phyloP scores from a whole-genome alignment of 169 alveolate genomes.

The Miamiensis avidus region DNA sequence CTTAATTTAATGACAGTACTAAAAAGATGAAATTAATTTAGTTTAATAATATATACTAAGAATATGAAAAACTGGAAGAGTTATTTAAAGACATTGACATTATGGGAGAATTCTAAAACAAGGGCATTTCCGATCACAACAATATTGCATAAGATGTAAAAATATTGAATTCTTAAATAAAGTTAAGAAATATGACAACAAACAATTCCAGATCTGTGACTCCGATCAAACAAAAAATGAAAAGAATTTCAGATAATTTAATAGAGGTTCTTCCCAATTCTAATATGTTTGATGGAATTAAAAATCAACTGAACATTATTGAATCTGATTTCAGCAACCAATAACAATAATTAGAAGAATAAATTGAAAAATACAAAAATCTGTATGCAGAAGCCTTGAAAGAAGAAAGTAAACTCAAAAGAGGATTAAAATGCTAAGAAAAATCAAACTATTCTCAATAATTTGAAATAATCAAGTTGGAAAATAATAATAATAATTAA shows the following conservation, averaged over 20 bases:
- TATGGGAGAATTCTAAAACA: neutral
- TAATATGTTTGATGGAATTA: neutral
- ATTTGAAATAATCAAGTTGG: neutral
- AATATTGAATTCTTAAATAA: neutral
- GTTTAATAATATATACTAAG: neutral
- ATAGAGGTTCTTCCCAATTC: neutral
- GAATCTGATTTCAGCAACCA: neutral
- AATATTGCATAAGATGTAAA: too few relatives aligned
- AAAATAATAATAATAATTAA: too few relatives aligned
- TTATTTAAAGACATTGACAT: neutral
- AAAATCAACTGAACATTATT: neutral
- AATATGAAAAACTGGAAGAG: neutral
- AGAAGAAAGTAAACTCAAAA: too few relatives aligned
- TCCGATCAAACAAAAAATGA: neutral
- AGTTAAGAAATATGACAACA: neutral
- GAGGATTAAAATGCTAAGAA: too few relatives aligned
- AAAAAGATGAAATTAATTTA: too few relatives aligned
- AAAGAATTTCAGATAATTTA: neutral
- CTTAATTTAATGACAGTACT: neutral
- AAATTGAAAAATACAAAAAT: too few relatives aligned
- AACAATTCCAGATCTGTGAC: neutral
- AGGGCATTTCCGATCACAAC: neutral
- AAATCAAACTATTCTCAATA: neutral
- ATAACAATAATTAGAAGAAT: neutral
- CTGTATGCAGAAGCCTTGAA: neutral